A percentile compares a stretch with the other conserved stretches of the same genome.
phyloP scores from a whole-genome alignment of 2,329 filamentous ascomycete species.

The Colletotrichum kahawae region DNA sequence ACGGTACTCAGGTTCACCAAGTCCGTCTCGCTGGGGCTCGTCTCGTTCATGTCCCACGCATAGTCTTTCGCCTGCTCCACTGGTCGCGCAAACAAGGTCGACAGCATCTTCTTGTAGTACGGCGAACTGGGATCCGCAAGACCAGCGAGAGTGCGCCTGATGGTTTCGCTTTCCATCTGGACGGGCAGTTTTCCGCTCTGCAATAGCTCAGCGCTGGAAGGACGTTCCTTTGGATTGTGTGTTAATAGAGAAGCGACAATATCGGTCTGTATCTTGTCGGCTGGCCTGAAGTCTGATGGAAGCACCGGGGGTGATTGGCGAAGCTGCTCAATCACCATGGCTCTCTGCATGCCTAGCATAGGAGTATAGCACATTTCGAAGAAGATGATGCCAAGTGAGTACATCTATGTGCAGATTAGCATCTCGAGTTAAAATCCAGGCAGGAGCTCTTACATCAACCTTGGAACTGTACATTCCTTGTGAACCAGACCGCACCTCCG shows the following conservation, averaged over 20 bases:
- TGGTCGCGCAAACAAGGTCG: conserved; percentile 79
- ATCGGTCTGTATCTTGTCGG: conserved; percentile 75
- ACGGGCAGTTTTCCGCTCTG: conserved; percentile 87
- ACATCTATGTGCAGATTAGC: conserved; percentile 68
- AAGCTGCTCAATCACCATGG: conserved; percentile 69
- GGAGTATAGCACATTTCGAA: conserved; percentile 91
- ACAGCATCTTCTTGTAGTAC: conserved; percentile 88
- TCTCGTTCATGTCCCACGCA: conserved; percentile 73
- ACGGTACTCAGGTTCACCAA: conserved; percentile 75
- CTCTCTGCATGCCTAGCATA: conserved; percentile 68
- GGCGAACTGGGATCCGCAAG: conserved; percentile 83
- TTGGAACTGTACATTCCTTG: conserved; percentile 86
- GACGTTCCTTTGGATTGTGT: conserved; percentile 82
- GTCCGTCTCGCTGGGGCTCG: conserved; percentile 60
- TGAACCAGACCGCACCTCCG: conserved; percentile 81
- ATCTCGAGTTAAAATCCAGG: background rate
- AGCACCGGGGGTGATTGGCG: conserved; percentile 71
- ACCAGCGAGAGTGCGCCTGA: conserved; percentile 80
- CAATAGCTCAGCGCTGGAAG: conserved; percentile 81
- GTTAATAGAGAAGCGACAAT: conserved; percentile 82
- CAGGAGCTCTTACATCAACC: conserved; percentile 71
- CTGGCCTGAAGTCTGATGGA: conserved; percentile 73
- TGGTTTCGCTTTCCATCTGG: conserved; percentile 91
- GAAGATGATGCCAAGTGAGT: conserved; percentile 94
- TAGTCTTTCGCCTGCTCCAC: conserved; percentile 82